Evolutionary conservation across 75 land plant species (phyloP).

Genomic region (Selaginella moellendorffii): DNA sequence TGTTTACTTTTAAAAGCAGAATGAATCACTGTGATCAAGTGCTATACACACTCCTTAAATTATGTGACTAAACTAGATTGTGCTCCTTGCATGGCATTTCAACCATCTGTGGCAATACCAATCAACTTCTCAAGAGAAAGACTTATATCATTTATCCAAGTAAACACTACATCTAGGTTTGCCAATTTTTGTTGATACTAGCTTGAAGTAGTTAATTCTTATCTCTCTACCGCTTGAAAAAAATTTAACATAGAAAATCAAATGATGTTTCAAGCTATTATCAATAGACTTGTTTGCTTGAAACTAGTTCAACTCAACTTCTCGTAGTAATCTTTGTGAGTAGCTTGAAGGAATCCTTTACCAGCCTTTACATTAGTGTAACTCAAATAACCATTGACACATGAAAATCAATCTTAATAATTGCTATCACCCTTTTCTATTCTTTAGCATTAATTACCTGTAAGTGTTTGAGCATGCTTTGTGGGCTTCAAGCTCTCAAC

Average conservation of each 20-base stretch:
- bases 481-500: neutral
- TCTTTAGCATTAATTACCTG: neutral
- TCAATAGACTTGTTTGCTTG: neutral
- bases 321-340: neutral
- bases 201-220: neutral
- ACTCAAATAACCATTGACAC: neutral
- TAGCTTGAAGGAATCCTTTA: neutral
- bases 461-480: neutral
- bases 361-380: neutral
- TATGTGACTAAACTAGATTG: neutral
- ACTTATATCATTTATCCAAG: neutral
- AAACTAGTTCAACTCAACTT: neutral
- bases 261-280: neutral
- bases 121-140: neutral
- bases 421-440: neutral
- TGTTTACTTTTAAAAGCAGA: too few relatives aligned
- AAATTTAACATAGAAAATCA: neutral
- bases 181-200: neutral
- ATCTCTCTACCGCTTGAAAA: neutral
- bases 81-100: neutral
- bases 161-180: neutral
- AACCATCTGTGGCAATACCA: neutral
- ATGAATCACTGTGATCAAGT: too few relatives aligned
- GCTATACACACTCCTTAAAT: neutral
- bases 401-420: neutral